These are phyloP conservation scores for Podila horticola DNA, from an alignment of 192 early-diverging fungal species.

Conservation along the genomic window DNA sequence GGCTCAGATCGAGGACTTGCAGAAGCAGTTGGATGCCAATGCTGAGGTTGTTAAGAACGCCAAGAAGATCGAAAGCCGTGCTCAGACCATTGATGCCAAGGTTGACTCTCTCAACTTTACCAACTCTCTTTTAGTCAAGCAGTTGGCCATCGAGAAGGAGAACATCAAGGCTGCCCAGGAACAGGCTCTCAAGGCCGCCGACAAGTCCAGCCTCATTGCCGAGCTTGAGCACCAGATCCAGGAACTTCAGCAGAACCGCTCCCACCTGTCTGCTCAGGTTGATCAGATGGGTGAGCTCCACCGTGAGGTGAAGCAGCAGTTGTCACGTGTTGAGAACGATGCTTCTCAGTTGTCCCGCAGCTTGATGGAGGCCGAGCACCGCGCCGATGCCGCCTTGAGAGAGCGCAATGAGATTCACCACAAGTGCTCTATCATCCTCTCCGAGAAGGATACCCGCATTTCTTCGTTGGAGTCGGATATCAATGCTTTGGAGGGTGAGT, in stretches of 20 bases:
- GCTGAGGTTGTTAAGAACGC: constrained; percentile 32
- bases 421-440: constrained; percentile 33
- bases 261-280: constrained; percentile 28
- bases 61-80: constrained; percentile 49
- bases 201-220: constrained; percentile 11
- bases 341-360: constrained; percentile 24
- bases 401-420: constrained; percentile 45
- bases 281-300: constrained; percentile 28
- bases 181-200: constrained; percentile 25
- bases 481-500: constrained; percentile 10
- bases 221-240: constrained; percentile 41
- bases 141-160: constrained; percentile 53
- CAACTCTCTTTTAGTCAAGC: constrained; percentile 57
- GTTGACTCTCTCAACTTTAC: constrained; percentile 56
- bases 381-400: constrained; percentile 37
- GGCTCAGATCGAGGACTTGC: constrained; percentile 26
- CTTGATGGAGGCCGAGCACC: constrained; percentile 33
- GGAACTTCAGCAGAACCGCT: constrained; percentile 42
- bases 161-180: constrained; percentile 34
- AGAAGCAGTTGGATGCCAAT: constrained; percentile 37
- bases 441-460: constrained; percentile 31
- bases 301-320: constrained; percentile 31
- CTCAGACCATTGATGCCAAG: constrained; percentile 39
- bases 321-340: constrained; percentile 31
- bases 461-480: constrained; percentile 8